A percentile compares a stretch with the other conserved stretches of the same genome.
Conservation (phyloP, 140 eudicot species). For the Bidens hawaiensis region DNA sequence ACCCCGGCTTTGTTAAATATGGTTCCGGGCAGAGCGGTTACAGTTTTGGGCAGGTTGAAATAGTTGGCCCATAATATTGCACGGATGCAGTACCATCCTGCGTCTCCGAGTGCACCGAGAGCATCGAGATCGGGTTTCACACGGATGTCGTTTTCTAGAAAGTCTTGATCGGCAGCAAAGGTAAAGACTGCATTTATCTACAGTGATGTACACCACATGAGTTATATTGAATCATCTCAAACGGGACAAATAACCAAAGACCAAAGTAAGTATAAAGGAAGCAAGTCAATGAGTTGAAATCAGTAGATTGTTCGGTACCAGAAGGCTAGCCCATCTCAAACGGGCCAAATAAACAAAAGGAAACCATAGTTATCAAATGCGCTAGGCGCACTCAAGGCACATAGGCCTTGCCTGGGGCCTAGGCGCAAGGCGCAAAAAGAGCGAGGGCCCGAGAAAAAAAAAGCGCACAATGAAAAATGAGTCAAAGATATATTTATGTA, state of each 20-base stretch:
- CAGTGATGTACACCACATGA: background rate
- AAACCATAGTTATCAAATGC: no score
- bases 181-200: constrained; percentile 32
- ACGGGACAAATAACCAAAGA: background rate
- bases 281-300: background rate
- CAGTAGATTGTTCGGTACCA: background rate
- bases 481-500: no score
- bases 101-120: constrained; percentile 79
- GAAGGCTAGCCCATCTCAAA: background rate
- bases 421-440: no score
- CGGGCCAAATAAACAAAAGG: background rate
- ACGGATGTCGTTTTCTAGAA: constrained; percentile 69
- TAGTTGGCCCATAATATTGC: constrained; percentile 66
- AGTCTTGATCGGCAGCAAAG: constrained; percentile 43
- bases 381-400: no score
- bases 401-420: no score
- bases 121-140: constrained; percentile 81
- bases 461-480: no score
- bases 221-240: background rate
- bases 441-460: no score
- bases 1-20: constrained; percentile 56
- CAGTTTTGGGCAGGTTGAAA: constrained; percentile 61
- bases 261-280: no score
- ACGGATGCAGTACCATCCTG: constrained; percentile 74
- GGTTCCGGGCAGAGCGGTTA: constrained; percentile 47